Evolutionary conservation across 768 basidiomycete genomes (phyloP).

Genomic region (Lentinula sp.): DNA sequence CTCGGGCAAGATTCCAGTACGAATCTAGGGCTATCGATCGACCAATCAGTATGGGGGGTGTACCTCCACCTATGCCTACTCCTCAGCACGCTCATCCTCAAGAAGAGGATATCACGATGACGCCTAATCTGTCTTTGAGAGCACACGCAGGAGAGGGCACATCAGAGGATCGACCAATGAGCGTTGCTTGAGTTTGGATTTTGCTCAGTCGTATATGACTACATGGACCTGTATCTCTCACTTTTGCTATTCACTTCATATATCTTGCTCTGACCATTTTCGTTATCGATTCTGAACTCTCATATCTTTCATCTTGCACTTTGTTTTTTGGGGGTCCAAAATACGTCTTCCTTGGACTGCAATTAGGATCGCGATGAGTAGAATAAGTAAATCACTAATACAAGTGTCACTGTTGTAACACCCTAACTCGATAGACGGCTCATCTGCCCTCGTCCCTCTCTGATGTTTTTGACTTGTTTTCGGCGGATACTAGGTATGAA

Average conservation of each 20-base stretch:
- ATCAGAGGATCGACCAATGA: constrained; percentile 8
- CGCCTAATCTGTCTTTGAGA: constrained; percentile 9
- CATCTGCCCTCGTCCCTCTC: background rate
- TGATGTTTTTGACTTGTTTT: background rate
- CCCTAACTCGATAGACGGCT: background rate
- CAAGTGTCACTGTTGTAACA: background rate
- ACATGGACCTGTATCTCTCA: background rate
- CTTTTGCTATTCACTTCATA: background rate
- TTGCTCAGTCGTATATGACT: background rate
- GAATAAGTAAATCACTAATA: background rate
- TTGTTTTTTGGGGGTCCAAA: background rate
- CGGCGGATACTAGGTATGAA: constrained; percentile 6
- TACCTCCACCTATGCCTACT: constrained; percentile 1
- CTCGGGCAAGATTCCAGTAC: constrained; percentile 1
- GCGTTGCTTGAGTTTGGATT: constrained; percentile 4
- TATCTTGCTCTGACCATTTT: background rate
- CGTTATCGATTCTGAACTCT: background rate
- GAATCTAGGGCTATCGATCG: constrained; percentile 2
- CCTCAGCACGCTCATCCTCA: background rate
- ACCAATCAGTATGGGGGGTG: constrained; percentile 9
- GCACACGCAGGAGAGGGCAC: background rate
- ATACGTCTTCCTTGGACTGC: background rate
- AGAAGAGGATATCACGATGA: constrained; percentile 8
- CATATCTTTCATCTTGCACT: background rate
- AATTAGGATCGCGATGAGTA: background rate